A percentile compares a stretch with the other conserved stretches of the same genome.
Evolutionary conservation across 345 rosid genomes (phyloP).

Genomic region (Eucalyptus lansdowneana): DNA sequence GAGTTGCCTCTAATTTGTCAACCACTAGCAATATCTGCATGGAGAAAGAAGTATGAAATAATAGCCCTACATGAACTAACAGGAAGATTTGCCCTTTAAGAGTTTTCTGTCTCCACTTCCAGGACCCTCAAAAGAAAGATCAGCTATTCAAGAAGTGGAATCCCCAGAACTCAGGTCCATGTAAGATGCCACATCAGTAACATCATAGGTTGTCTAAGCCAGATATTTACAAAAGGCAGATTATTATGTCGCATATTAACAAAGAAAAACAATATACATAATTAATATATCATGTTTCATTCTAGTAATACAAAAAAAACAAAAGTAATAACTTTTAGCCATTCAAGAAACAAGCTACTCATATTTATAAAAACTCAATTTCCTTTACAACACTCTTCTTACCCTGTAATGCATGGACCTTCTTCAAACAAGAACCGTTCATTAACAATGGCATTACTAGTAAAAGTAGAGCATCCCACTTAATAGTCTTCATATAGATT

Average conservation of each 20-base stretch:
- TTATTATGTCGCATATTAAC: neutral
- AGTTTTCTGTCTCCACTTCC: neutral
- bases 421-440: neutral
- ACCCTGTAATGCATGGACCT: neutral
- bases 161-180: neutral
- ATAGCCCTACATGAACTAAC: neutral
- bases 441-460: neutral
- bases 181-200: neutral
- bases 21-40: constrained; percentile 55
- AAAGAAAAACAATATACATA: neutral
- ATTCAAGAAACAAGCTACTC: neutral
- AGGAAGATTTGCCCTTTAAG: neutral
- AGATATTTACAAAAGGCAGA: neutral
- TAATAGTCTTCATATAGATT: neutral
- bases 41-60: neutral
- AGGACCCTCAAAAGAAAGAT: neutral
- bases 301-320: neutral
- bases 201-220: neutral
- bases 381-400: neutral
- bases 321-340: neutral
- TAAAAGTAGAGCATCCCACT: neutral
- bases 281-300: neutral
- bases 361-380: neutral
- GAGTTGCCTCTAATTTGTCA: constrained; percentile 53
- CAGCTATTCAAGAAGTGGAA: neutral